A percentile compares a stretch with the other conserved stretches of the same genome.
Conservation (phyloP, 2,329 filamentous ascomycete species). For the Diaporthe longicolla region DNA sequence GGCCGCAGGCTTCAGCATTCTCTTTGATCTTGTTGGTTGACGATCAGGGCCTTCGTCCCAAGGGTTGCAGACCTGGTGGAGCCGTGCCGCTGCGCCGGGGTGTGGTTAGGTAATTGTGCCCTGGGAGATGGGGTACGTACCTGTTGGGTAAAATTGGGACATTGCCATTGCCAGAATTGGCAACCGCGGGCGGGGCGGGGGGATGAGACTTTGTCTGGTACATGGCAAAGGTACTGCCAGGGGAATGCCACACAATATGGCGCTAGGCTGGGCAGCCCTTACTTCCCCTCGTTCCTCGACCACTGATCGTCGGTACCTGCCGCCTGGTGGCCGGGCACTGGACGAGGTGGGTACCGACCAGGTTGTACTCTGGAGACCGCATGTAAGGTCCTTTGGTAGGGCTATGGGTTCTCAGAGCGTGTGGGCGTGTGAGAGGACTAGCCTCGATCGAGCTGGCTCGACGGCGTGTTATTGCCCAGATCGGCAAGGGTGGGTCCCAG, state of each 20-base stretch:
- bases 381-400: slow-evolving; percentile 38
- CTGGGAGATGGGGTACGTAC: slow-evolving; percentile 1
- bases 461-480: neutral
- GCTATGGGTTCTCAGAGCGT: neutral
- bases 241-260: neutral
- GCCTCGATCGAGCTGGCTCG: slow-evolving; percentile 5
- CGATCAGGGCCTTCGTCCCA: slow-evolving; percentile 20
- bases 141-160: slow-evolving; percentile 28
- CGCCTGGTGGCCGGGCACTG: neutral
- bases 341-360: slow-evolving; percentile 9
- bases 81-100: slow-evolving; percentile 24
- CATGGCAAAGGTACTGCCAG: neutral
- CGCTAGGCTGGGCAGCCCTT: slow-evolving; percentile 17
- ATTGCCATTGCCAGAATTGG: slow-evolving; percentile 12
- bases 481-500: slow-evolving; percentile 18
- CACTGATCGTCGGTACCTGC: slow-evolving; percentile 25
- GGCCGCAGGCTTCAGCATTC: slow-evolving; percentile 40
- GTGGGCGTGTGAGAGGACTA: neutral
- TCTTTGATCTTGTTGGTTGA: slow-evolving; percentile 35
- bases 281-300: slow-evolving; percentile 20
- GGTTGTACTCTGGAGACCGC: slow-evolving; percentile 22
- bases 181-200: neutral
- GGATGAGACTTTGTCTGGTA: neutral
- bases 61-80: slow-evolving; percentile 35
- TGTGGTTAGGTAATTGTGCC: slow-evolving; percentile 25